Base-by-base conservation (phyloP, 179 eudicot genomes). In the Gypsophila paniculata region DNA sequence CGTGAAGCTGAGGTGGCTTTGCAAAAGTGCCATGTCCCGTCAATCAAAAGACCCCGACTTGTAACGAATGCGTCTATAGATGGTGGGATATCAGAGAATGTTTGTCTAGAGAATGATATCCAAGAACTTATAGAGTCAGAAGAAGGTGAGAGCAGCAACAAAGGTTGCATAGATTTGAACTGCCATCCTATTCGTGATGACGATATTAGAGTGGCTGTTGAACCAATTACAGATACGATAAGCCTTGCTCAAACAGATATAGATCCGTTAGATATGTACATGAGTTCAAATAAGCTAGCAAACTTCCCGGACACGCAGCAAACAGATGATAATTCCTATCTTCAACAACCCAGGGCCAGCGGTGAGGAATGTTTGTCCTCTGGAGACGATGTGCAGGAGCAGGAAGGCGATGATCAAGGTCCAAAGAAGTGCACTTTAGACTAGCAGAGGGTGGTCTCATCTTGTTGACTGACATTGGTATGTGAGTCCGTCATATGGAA, bases 131-230 rank as follows among this genome's bases (percentile, higher is more conserved):
- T n/a, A 39, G 66, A 72, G 5, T 55, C 74, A 32, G 87, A 81
- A 29, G 80, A 81, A 38, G 77, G 78, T 6, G 91, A 81, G 75
- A 76, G 77, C 64, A 71, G 75, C 53, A 70, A 76, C 79, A 84
- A 82, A 73, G 88, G 82, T 77, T 77, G 73, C 64, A 79, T 93
- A 73, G 98, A 93, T 78, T 84, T 93, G 81, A 93, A 93, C 78
- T 77, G 78, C 70, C 84, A 86, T 74, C 96, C 96, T 17, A 81
- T 69, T 68, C 86, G 89, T 12, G 96, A 87, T 19, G 96, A 90
- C 10, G 91, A 86, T 7, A 32, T 73, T 23, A 74, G 78, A 22
- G 77, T 69, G 25, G 84, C 79, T 42, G 65, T 74, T 61, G 74
- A 70, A 36, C 18, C 74, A 4, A 77, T 75, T 64, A 42, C 55